Base-by-base conservation (phyloP, 148 eudicot genomes). In the Amaranthus cruentus region DNA sequence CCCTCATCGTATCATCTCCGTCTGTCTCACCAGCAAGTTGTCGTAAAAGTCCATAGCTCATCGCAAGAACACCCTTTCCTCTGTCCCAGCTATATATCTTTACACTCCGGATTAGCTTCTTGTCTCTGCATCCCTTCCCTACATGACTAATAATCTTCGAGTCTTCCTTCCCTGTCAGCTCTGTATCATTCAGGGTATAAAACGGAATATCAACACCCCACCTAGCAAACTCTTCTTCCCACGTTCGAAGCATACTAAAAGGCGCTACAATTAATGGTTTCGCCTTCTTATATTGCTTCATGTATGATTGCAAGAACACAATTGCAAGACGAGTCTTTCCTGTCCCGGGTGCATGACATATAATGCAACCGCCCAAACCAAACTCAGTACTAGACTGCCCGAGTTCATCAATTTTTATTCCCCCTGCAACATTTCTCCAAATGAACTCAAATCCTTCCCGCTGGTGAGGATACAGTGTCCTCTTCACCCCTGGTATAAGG, bases 321-420 rank as follows among this genome's bases (percentile, higher is more conserved):
- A 90, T 87, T 5, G 96, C 82, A 46, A 95, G 65, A 14, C 89
- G 87, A 9, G 96, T 88, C 76, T 95, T 95, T 2, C 98, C 98
- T 0, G 97, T 90, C 4, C 97, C 98, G 0, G 97, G 98, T 42
- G 96, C 93, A 70, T 95, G 97, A 6, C 97, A 91, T 14, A 91
- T 88, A 6, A 95, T 88, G 82, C 97, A 91, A 14, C 98, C 97
- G 28, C 92, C 84, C 3, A 80, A 82, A 57, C 73, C 80, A 60
- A 14, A 55, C 13, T 66, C 65, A 11, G 63, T 60, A 28, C 38
- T 28, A 9, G 61, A 51, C 43, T 75, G 81, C 42, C 70, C 79
- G 69, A 90, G 84, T 51, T 89, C 82, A 7, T 84, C 79, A 6
- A 91, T 80, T 8, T 73, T 42, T 49, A 80, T 88, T 28, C 88